Evolutionary conservation across 1,284 basidiomycete genomes (phyloP), one percentile per base, ranked within the genome.

Genomic region (Ceratobasidium theobromae): DNA sequence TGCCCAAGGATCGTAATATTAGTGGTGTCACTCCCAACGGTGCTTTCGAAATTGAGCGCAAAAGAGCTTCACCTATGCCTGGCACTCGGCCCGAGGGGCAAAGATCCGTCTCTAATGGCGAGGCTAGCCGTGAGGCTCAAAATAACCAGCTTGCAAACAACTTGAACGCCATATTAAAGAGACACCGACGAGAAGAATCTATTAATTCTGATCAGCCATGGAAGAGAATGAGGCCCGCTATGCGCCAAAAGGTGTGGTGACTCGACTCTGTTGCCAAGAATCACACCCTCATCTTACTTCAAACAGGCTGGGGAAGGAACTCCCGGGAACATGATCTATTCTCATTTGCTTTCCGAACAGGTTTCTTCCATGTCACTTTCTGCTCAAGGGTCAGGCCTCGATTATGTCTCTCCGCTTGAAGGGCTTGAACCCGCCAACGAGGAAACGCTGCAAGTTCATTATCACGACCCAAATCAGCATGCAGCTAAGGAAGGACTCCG

Each of bases 401-500:
- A 62, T 27, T 62, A 51, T 16, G 57, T 62, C 25, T 62, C 57
- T 1, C 57, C 57, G 4, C 33, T 62, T 16, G 57, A 62, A 40
- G 57, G 25, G 23, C 49, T 62, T 1, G 46, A 62, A n/a, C 21
- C 49, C 8, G 45, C 30, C 6, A 51, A 67, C 16, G 55, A 67
- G 18, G 66, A 67, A 21, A 60, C 66, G 0, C 21, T 67, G 11
- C 54, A 58, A 18, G 66, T 67, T 23, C 54, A 52, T 38, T 67
- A 67, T 23, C 35, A 40, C 23, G 66, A 67, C 25, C 66, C 66
- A 5, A 49, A 55, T n/a, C 55, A 67, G 27, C 35, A 43, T 12
- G 66, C 66, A 12, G 66, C 48, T 18, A 67, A 53, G 66, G 52
- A 62, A 58, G 27, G 30, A 12, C 38, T 67, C 27, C 27, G 45